Conservation (phyloP, 2,329 filamentous ascomycete genomes). For the Fusarium sp. region DNA sequence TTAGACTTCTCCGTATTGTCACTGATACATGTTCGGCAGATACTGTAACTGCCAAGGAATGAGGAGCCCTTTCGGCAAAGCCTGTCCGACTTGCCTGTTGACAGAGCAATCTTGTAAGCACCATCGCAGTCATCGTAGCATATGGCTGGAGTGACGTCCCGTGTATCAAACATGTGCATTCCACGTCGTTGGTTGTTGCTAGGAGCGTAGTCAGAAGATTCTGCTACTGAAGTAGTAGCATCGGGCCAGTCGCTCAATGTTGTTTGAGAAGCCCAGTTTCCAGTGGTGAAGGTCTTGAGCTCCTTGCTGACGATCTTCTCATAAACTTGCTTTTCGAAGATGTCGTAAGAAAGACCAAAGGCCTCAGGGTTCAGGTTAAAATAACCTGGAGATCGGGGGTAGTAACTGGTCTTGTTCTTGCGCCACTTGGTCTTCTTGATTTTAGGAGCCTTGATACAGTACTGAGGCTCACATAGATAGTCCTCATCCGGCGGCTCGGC, state of each 20-base stretch:
- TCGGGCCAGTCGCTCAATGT: slow-evolving; percentile 56
- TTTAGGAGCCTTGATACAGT: slow-evolving; percentile 61
- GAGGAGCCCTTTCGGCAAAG: slow-evolving; percentile 61
- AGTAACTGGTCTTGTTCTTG: slow-evolving; percentile 62
- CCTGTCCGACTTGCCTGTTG: slow-evolving; percentile 59
- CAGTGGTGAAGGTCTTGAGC: slow-evolving; percentile 63
- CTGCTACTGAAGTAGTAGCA: slow-evolving; percentile 33
- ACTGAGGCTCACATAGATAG: slow-evolving; percentile 61
- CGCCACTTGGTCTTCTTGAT: slow-evolving; percentile 58
- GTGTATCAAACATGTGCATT: slow-evolving; percentile 54
- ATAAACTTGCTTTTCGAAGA: slow-evolving; percentile 65
- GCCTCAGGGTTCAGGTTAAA: slow-evolving; percentile 72
- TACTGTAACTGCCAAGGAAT: slow-evolving; percentile 55
- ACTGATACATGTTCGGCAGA: slow-evolving; percentile 61
- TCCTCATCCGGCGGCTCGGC: slow-evolving; percentile 59
- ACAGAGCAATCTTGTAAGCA: slow-evolving; percentile 60
- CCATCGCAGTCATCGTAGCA: slow-evolving; percentile 69
- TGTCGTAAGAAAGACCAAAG: slow-evolving; percentile 73
- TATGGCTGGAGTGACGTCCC: slow-evolving; percentile 58
- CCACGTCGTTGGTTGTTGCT: slow-evolving; percentile 35
- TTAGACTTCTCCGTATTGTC: slow-evolving; percentile 46
- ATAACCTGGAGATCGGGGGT: slow-evolving; percentile 65
- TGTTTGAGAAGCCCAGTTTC: slow-evolving; percentile 68
- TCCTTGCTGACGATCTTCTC: slow-evolving; percentile 54
- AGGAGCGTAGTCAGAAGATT: slow-evolving; percentile 15